Conservation (phyloP, 208 protist species). For the Trichomonas tenax region DNA sequence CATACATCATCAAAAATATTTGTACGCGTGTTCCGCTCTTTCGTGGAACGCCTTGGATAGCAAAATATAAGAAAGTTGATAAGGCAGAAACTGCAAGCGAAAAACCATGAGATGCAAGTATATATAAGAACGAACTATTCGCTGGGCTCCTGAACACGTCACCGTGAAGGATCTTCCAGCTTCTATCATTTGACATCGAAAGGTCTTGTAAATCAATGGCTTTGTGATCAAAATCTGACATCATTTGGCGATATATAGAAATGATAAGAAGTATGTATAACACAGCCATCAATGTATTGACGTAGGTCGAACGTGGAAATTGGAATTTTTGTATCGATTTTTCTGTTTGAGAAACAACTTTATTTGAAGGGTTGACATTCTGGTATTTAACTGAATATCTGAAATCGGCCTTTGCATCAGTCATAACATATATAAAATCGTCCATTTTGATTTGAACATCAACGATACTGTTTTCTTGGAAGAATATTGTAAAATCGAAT, state of each 20-base stretch:
- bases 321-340: not conserved
- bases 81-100: not conserved
- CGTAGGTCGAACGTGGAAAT: not conserved
- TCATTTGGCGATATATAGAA: not conserved
- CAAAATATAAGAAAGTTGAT: not conserved
- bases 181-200: not conserved
- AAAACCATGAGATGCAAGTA: not conserved
- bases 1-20: not conserved
- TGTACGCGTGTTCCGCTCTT: not conserved
- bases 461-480: not conserved
- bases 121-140: not conserved
- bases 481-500: not conserved
- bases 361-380: not conserved
- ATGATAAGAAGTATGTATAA: not conserved
- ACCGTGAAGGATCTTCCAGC: not conserved
- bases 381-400: not conserved
- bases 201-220: not conserved
- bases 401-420: not conserved
- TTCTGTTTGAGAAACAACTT: not conserved
- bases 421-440: not conserved
- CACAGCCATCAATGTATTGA: not conserved
- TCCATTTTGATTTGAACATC: not conserved
- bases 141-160: not conserved
- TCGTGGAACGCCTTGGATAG: not conserved
- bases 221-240: not conserved